phyloP scores from a whole-genome alignment of 208 protist genomes.

The Crithidia expoeki region DNA sequence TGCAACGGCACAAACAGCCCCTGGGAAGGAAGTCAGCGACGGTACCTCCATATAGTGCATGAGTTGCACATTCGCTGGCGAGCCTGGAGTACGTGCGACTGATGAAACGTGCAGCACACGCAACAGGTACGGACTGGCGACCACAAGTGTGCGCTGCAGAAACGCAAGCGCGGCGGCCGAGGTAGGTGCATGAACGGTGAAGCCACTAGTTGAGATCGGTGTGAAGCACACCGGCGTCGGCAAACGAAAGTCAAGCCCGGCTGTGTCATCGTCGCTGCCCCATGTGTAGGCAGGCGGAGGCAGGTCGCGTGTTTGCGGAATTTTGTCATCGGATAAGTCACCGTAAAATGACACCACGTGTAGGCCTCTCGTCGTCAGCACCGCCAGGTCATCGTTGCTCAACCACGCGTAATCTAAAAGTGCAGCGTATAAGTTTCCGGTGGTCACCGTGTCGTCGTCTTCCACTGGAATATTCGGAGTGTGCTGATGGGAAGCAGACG shows the following conservation, averaged over 20 bases:
- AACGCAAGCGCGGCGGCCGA: background rate
- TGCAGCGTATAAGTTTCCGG: background rate
- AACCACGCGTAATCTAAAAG: slow-evolving; percentile 70
- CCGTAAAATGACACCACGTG: slow-evolving; percentile 45
- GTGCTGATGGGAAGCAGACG: background rate
- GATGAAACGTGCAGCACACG: slow-evolving; percentile 40
- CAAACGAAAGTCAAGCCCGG: slow-evolving; percentile 16
- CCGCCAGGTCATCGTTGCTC: slow-evolving; percentile 54
- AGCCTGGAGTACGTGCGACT: background rate
- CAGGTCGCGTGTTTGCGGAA: slow-evolving; percentile 28
- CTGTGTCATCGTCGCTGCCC: slow-evolving; percentile 7
- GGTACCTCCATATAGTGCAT: slow-evolving; percentile 49
- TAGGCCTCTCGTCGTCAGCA: slow-evolving; percentile 55
- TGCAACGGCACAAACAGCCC: slow-evolving; percentile 39
- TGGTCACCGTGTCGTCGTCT: background rate
- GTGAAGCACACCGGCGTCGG: slow-evolving; percentile 28
- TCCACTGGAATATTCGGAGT: background rate
- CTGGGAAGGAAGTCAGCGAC: slow-evolving; percentile 43
- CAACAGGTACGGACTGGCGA: slow-evolving; percentile 58
- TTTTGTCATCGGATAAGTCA: slow-evolving; percentile 45
- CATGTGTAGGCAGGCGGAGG: slow-evolving; percentile 35
- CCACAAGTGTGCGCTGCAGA: slow-evolving; percentile 38
- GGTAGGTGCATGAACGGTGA: background rate
- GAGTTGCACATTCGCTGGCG: slow-evolving; percentile 27
- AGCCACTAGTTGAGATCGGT: slow-evolving; percentile 4